Conservation (phyloP, 2,329 filamentous ascomycete species). For the Ceratocystis variospora region DNA sequence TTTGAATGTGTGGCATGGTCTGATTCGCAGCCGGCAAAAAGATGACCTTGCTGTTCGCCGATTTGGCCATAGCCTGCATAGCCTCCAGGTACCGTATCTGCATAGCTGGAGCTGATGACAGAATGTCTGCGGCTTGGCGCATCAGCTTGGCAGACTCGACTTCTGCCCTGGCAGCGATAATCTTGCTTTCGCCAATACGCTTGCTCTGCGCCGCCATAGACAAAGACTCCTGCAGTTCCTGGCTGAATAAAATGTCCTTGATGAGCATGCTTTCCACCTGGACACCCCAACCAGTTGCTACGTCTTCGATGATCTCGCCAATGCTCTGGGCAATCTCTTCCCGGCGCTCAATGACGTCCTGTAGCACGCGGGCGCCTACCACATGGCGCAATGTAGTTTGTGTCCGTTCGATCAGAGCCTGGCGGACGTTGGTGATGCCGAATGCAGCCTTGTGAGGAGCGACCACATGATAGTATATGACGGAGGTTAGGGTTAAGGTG, state of each 20-base stretch:
- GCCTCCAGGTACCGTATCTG: constrained; percentile 96
- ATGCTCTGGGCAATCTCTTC: constrained; percentile 95
- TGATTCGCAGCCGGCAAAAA: constrained; percentile 52
- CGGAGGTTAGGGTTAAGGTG: constrained; percentile 79
- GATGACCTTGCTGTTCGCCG: constrained; percentile 76
- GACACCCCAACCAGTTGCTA: constrained; percentile 86
- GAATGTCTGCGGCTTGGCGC: constrained; percentile 84
- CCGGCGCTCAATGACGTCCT: constrained; percentile 95
- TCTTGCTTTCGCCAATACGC: constrained; percentile 95
- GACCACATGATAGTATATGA: constrained; percentile 98
- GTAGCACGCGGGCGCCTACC: constrained; percentile 83
- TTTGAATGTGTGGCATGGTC: constrained; percentile 38
- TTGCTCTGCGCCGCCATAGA: constrained; percentile 98
- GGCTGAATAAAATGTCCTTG: constrained; percentile 96
- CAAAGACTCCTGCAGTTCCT: constrained; percentile 87
- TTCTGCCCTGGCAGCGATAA: constrained; percentile 92
- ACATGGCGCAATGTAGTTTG: constrained; percentile 96
- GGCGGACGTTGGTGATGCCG: constrained; percentile 84
- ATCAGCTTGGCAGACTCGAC: constrained; percentile 92
- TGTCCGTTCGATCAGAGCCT: constrained; percentile 93
- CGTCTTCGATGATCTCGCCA: constrained; percentile 93
- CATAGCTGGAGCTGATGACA: constrained; percentile 88
- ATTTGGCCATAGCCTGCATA: constrained; percentile 98
- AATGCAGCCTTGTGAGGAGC: constrained; percentile 95
- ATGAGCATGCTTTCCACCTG: constrained; percentile 97